A percentile compares a stretch with the other conserved stretches of the same genome.
phyloP scores from a whole-genome alignment of 371 early-diverging fungal genomes.

The Syncephalastrum monosporum region DNA sequence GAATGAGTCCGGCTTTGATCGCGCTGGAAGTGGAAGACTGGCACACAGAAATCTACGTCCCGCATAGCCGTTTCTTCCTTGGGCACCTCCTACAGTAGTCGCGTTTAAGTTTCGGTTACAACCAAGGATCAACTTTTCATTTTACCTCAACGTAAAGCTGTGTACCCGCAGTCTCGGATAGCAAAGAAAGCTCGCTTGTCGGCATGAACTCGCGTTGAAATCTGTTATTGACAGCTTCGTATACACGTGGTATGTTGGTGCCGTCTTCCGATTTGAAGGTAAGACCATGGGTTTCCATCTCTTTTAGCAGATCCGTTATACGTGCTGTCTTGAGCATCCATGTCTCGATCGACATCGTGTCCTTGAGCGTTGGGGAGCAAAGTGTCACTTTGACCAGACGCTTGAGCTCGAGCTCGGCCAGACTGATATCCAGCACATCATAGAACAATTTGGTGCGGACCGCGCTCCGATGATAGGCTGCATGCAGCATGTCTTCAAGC shows the following conservation, averaged over 20 bases:
- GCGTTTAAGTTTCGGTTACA: background rate
- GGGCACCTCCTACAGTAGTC: background rate
- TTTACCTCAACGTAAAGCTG: constrained; percentile 24
- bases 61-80: background rate
- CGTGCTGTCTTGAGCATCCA: constrained; percentile 52
- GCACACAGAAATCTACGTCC: constrained; percentile 18
- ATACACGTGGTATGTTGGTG: constrained; percentile 20
- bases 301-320: constrained; percentile 54
- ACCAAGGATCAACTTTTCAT: too few species aligned
- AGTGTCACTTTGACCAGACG: constrained; percentile 57
- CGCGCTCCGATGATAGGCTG: constrained; percentile 1
- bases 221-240: constrained; percentile 24
- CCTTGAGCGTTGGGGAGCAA: constrained; percentile 45
- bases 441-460: constrained; percentile 55
- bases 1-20: constrained; percentile 70
- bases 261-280: constrained; percentile 14
- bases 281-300: constrained; percentile 46
- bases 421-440: constrained; percentile 78
- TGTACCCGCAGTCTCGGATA: constrained; percentile 17
- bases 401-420: constrained; percentile 82
- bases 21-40: constrained; percentile 75
- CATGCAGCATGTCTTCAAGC: constrained; percentile 21
- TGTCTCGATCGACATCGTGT: constrained; percentile 41
- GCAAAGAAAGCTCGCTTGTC: background rate
- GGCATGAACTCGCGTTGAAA: constrained; percentile 14